Evolutionary conservation across 257 asterid species (phyloP).

Genomic region (Ligustrum vulgare): DNA sequence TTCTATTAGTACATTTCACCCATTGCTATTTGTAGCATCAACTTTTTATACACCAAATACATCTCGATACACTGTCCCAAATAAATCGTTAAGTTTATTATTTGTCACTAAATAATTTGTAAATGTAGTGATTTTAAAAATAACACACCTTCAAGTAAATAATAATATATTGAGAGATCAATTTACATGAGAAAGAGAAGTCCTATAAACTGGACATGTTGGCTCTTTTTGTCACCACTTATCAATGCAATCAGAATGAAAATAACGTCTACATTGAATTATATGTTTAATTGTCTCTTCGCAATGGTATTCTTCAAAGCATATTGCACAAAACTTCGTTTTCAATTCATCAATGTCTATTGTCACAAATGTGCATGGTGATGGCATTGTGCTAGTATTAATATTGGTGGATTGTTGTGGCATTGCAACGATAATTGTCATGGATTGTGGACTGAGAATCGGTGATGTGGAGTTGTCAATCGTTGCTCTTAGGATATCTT

Average conservation of each 20-base stretch:
- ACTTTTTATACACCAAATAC: too few relatives aligned
- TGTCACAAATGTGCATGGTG: not conserved
- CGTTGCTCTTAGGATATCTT: conserved; percentile 8
- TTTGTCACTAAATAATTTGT: too few relatives aligned
- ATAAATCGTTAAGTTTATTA: too few relatives aligned
- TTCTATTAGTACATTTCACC: too few relatives aligned
- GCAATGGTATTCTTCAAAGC: conserved; percentile 17
- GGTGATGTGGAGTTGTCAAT: not conserved
- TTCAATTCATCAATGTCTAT: conserved; percentile 29
- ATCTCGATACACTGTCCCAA: too few relatives aligned
- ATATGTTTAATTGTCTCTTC: conserved; percentile 13
- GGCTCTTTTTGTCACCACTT: conserved; percentile 23
- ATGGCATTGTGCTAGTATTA: conserved; percentile 26
- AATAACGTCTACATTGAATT: conserved; percentile 21
- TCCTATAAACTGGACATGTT: conserved; percentile 36
- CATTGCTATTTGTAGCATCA: too few relatives aligned
- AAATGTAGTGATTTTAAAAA: too few relatives aligned
- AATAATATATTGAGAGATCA: too few relatives aligned
- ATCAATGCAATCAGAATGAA: conserved; percentile 32
- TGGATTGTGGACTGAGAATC: too few relatives aligned
- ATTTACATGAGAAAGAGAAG: not conserved
- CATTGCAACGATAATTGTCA: not conserved
- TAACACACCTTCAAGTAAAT: too few relatives aligned
- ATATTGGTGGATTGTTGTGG: not conserved
- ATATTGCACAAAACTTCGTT: conserved; percentile 28